phyloP scores from a whole-genome alignment of 257 asterid species.

The Solanum rostratum region DNA sequence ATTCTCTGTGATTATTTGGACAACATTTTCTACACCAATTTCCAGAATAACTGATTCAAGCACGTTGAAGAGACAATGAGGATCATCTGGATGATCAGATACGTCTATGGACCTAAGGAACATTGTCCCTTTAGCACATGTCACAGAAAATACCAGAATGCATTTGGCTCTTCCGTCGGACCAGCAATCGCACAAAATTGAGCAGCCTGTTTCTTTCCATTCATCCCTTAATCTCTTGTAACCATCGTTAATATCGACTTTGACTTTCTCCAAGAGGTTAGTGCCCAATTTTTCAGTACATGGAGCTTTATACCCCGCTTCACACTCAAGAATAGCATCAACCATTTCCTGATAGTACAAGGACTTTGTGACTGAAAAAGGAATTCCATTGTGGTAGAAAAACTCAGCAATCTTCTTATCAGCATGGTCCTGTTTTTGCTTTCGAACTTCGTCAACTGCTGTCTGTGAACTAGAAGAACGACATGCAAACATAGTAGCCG shows the following conservation, averaged over 20 bases:
- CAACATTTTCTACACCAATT: constrained; percentile 22
- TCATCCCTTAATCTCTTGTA: constrained; percentile 12
- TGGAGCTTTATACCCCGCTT: constrained; percentile 29
- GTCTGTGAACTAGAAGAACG: constrained; percentile 16
- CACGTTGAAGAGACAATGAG: constrained; percentile 19
- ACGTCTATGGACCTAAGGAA: constrained; percentile 25
- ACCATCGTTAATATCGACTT: constrained; percentile 13
- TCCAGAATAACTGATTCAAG: constrained; percentile 31
- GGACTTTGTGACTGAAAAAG: constrained; percentile 28
- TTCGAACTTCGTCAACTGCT: constrained; percentile 9
- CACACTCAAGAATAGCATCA: constrained; percentile 28
- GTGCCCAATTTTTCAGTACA: constrained; percentile 13
- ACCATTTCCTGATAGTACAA: constrained; percentile 26
- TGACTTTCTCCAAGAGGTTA: constrained; percentile 20
- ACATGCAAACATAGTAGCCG: constrained; percentile 16
- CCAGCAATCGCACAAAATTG: constrained; percentile 31
- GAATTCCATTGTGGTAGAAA: constrained; percentile 33
- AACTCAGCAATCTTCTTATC: constrained; percentile 32
- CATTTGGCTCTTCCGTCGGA: constrained; percentile 18
- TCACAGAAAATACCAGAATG: constrained; percentile 19
- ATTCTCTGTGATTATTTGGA: constrained; percentile 32
- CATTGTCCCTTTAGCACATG: constrained; percentile 30
- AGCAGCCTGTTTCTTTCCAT: constrained; percentile 34
- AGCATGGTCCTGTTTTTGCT: constrained; percentile 26
- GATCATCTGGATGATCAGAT: constrained; percentile 26